Evolutionary conservation across 305 asterid genomes (phyloP).

Genomic region (Fraxinus nigra): DNA sequence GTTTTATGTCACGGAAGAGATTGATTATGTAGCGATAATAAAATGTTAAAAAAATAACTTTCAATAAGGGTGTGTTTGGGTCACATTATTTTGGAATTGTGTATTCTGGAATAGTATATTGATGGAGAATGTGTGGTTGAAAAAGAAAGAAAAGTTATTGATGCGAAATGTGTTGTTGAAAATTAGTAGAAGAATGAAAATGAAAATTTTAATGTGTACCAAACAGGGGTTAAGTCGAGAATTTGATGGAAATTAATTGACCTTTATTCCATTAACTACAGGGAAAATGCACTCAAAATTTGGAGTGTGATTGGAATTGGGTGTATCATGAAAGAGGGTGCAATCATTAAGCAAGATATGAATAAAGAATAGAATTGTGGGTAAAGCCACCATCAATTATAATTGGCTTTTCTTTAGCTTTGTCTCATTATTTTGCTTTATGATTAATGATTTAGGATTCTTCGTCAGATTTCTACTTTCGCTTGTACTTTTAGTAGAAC

Average conservation of each 20-base stretch:
- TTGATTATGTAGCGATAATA: not conserved
- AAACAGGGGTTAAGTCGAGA: no score
- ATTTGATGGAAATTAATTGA: not conserved
- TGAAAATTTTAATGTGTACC: no score
- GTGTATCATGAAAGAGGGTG: not conserved
- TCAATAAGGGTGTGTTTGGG: no score
- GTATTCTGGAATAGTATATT: no score
- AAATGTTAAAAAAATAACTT: not conserved
- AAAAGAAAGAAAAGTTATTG: no score
- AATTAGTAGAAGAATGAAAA: no score
- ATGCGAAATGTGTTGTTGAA: no score
- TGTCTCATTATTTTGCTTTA: not conserved
- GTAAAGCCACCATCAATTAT: not conserved
- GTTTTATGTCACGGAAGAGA: not conserved
- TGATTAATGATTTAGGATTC: not conserved
- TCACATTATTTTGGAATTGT: no score
- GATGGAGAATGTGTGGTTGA: no score
- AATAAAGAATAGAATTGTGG: not conserved
- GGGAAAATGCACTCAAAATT: not conserved
- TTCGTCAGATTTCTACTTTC: no score
- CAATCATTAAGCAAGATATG: not conserved
- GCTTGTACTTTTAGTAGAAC: no score
- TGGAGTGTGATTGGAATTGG: not conserved
- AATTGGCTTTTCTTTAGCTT: not conserved
- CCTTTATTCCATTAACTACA: not conserved